phyloP scores from a whole-genome alignment of 495 filamentous ascomycete species.

The Penicillium malachiteum region DNA sequence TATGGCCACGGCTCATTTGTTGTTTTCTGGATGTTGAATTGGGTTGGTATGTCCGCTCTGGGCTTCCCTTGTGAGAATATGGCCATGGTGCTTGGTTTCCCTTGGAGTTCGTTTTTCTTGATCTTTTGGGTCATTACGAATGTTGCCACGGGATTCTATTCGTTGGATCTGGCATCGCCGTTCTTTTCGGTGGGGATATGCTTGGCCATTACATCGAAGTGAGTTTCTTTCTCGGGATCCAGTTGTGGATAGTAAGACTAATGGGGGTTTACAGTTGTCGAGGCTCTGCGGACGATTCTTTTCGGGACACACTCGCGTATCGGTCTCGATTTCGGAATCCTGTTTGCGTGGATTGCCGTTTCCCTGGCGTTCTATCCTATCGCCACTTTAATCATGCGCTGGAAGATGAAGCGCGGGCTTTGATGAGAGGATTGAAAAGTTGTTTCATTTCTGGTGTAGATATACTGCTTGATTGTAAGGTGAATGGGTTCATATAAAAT shows the following conservation, averaged over 20 bases:
- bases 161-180: conserved; percentile 54
- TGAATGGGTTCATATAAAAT: no score
- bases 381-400: conserved; percentile 57
- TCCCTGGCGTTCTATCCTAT: conserved; percentile 60
- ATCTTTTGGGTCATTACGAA: conserved; percentile 79
- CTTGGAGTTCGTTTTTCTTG: conserved; percentile 68
- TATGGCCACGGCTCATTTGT: conserved; percentile 62
- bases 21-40: conserved; percentile 77
- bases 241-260: conserved; percentile 5
- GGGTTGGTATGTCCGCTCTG: conserved; percentile 65
- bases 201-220: conserved; percentile 69
- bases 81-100: conserved; percentile 65
- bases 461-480: background rate
- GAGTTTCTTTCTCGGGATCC: conserved; percentile 15
- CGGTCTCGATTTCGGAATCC: conserved; percentile 62
- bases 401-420: conserved; percentile 49
- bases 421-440: background rate
- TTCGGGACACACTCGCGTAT: conserved; percentile 64
- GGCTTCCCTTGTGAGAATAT: conserved; percentile 72
- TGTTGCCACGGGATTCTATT: conserved; percentile 64
- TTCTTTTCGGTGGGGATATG: conserved; percentile 71
- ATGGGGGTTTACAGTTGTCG: conserved; percentile 49
- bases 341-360: conserved; percentile 60
- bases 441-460: background rate
- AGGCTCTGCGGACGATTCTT: conserved; percentile 59